Base-by-base conservation (phyloP, 805 yeast species). In the Barnettozyma sucrosica region DNA sequence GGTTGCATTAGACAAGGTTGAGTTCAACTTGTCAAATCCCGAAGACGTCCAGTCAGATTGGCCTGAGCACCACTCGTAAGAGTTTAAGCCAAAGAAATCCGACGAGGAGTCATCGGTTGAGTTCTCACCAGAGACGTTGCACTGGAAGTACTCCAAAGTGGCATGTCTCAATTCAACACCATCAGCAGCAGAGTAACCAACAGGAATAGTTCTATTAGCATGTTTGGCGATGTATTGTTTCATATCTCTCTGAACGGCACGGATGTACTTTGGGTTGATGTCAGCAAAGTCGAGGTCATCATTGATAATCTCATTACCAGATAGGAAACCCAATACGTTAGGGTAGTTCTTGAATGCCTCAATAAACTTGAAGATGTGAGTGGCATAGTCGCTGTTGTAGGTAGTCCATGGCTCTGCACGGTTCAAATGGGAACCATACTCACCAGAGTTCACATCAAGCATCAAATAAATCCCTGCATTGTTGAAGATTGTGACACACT, bases 181-280 rank as follows among this genome's bases (percentile, higher is more conserved):
- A 58, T 87, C 96, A 16, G 97, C 97, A 42, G 97, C 96, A 8
- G 96, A 85, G 67, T 90, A 90, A 30, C 97, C 97, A n/a, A 89
- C 96, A 5, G 96, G 97, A 50, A 90, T 83, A 8, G 80, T 67
- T 65, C 97, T 79, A 61, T 85, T 76, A 16, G 83, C 72, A 56
- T 84, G 80, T 47, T 76, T 70, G 25, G 76, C 68, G 52, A 90
- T 83, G 69, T 86, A 90, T 56, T 78, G 79, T 68, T 88, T 90
- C 80, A 89, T 81, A 65, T 90, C 98, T 64, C 98, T 85, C 64
- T 88, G 92, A 32, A 89, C 83, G 11, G 97, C 96, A 66, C 95
- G 83, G 50, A 89, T 79, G 62, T 85, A 88, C 45, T 79, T 77
- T 36, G 97, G 97, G 48, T 83, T 81, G 21, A 72, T 69, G 24